Evolutionary conservation across 176 grass and related monocot species (phyloP), one percentile per base, ranked within the genome.

Genomic region (Juncus effusus): DNA sequence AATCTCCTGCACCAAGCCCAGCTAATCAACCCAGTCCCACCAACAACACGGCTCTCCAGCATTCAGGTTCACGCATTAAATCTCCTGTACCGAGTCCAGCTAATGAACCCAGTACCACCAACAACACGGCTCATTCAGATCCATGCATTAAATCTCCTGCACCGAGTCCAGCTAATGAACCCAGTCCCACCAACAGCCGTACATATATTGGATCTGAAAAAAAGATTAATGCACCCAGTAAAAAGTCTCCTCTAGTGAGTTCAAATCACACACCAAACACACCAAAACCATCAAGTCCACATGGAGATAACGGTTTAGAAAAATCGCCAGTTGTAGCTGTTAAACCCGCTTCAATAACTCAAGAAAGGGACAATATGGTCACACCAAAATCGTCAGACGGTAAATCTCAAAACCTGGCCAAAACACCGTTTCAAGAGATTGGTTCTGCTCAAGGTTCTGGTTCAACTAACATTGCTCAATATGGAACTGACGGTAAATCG

Each of bases 141-240:
- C 19, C 19, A 28, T 28, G 19, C 19, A 28, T 28, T 13, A 72
- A 47, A 47, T 47, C 54, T 72, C 13, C 12, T 5, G 10, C 39
- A 72, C 39, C 39, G 6, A 72, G 28, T 60, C 35, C 39, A 72
- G 35, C 14, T 14, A 47, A 60, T 44, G 37, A 56, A 16, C 66
- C 19, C 19, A 28, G 19, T 28, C 19, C 19, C 19, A 28, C 19
- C 19, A 28, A 28, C 19, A 28, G 19, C 19, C 7, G 41, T 39
- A 19, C 16, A 16, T 11, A 59, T 47, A 58, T 38, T 41, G 28
- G 37, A 45, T 72, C 54, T 28, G 16, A 71, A 14, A 42, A 71
- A 71, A 71, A 41, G 39, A 16, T 16, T 19, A 56, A 35, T 72
- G 16, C 28, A 56, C 54, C 69, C 69, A 72, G 40, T 72, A 41